These are phyloP conservation scores for Mycena sanguinolenta DNA, from an alignment of 768 basidiomycete genomes.

Conservation along the genomic window DNA sequence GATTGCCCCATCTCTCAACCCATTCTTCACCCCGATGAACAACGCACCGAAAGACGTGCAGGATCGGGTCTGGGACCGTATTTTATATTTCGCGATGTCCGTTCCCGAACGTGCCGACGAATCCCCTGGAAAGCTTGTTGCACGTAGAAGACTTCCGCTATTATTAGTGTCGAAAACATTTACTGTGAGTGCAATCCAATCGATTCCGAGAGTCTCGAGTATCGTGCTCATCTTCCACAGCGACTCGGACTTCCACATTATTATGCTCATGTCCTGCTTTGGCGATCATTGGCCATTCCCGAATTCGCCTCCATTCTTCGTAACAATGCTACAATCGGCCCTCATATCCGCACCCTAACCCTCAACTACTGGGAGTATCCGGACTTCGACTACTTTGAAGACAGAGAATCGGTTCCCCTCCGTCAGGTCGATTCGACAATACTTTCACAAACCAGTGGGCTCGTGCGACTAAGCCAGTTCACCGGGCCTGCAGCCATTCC, in stretches of 20 bases:
- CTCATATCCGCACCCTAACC: background rate
- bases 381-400: background rate
- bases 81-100: constrained; percentile 19
- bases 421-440: background rate
- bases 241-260: background rate
- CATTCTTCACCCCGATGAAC: constrained; percentile 14
- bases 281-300: background rate
- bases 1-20: constrained; percentile 7
- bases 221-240: background rate
- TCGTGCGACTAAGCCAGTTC: background rate
- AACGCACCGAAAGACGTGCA: background rate
- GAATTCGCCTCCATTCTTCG: background rate
- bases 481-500: background rate
- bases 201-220: background rate
- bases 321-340: background rate
- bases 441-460: constrained; percentile 9
- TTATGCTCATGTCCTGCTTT: background rate
- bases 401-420: background rate
- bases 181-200: background rate
- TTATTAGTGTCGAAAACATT: background rate
- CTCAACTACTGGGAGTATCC: background rate
- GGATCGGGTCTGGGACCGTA: constrained; percentile 8
- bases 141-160: background rate
- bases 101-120: background rate
- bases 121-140: too few relatives aligned